Evolutionary conservation across 129 eudicot species (phyloP), one percentile per base, ranked within the genome.

Genomic region (Artemisia argyi): DNA sequence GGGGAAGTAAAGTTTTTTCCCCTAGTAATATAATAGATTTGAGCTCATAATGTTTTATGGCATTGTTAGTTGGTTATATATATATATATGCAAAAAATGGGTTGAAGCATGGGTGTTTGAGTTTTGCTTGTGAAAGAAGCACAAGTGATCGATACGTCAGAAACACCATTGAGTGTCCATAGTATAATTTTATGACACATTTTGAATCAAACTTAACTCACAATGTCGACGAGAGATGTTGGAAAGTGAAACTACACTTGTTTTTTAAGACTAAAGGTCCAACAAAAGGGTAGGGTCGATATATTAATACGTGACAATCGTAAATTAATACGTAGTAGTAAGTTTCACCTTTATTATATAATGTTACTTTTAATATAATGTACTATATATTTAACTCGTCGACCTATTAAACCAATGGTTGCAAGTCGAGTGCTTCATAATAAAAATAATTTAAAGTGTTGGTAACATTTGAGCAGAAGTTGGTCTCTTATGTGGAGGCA

Each of bases 121-220:
- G 68, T 71, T 71, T 85, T 78, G 83, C 83, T 85, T 85, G 79
- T 48, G 81, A 67, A 55, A 49, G 74, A 85, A 83, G 87, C 82
- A 78, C 77, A 78, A 50, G 17, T 71, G 60, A n/a, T n/a, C n/a
- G n/a, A 61, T 71, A 70, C 61, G 87, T 79, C 84, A 71, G 84
- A 80, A 63, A 72, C 15, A 71, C 73, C 65, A 78, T 78, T 35
- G 67, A 78, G 82, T 78, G 67, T 71, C 66, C 24, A 63, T 71
- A 72, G 77, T 39, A 62, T 66, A 71, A 62, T 63, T 55, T 71
- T 68, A 78, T 53, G 68, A 64, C 30, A 72, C 35, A 63, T 52
- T 71, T 64, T 20, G 15, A 46, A 78, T 78, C 77, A 4, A 78
- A 24, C 2, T 2, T 24, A 24, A 64, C 82, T 55, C 68, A 71